Evolutionary conservation across 257 asterid species (phyloP).

Genomic region (Penstemon eatonii): DNA sequence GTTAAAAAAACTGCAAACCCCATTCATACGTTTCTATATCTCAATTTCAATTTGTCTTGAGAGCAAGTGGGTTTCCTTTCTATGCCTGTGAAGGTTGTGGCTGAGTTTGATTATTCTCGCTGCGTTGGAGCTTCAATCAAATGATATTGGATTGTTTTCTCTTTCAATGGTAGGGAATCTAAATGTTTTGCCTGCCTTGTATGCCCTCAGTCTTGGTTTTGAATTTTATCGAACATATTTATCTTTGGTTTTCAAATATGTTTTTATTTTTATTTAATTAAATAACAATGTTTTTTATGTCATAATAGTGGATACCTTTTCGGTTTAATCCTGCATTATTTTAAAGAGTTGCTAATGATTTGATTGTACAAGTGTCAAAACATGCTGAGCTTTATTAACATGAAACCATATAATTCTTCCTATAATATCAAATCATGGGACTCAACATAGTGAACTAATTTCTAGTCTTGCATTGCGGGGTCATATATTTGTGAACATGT

Average conservation of each 20-base stretch:
- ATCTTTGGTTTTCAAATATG: conserved; percentile 1
- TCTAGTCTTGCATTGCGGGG: no score
- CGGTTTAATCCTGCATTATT: neutral
- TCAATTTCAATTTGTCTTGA: conserved; percentile 41
- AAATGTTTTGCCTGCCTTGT: conserved; percentile 48
- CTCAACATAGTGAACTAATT: no score
- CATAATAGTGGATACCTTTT: neutral
- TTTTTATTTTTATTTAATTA: neutral
- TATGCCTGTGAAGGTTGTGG: conserved; percentile 87
- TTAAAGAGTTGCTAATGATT: no score
- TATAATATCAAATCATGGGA: no score
- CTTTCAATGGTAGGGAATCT: conserved; percentile 77
- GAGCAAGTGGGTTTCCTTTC: conserved; percentile 58
- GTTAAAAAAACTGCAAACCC: conserved; percentile 24
- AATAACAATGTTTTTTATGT: neutral
- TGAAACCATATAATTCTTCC: no score
- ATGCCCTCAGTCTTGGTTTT: conserved; percentile 29
- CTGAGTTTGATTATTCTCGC: conserved; percentile 84
- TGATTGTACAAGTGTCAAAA: no score
- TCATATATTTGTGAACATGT: no score
- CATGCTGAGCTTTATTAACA: no score
- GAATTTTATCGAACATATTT: conserved; percentile 25
- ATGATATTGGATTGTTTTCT: conserved; percentile 83
- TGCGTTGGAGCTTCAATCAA: conserved; percentile 91
- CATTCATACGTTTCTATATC: conserved; percentile 29